A percentile compares a stretch with the other conserved stretches of the same genome.
Conservation (phyloP, 345 rosid genomes). For the Angophora floribunda region DNA sequence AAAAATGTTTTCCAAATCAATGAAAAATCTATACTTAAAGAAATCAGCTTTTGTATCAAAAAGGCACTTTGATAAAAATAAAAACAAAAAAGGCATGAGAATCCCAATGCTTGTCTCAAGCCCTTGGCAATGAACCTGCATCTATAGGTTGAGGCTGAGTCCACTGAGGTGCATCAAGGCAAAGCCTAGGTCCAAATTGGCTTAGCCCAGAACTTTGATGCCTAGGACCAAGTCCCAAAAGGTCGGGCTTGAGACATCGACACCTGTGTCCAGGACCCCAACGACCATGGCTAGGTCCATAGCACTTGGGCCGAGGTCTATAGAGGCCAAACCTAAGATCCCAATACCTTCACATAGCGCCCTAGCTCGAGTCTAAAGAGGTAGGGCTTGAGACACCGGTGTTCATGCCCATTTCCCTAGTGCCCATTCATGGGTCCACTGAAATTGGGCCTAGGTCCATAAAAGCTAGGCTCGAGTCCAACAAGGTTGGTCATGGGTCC, state of each 20-base stretch:
- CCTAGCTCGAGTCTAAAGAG: background rate
- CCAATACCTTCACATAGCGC: background rate
- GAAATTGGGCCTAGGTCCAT: rapidly evolving
- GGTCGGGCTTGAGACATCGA: rapidly evolving
- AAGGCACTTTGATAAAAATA: too few species aligned
- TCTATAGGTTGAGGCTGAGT: background rate
- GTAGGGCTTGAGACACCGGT: background rate
- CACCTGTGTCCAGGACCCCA: background rate
- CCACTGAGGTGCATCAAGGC: background rate
- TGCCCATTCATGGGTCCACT: background rate
- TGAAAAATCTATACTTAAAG: background rate
- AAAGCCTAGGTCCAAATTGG: background rate
- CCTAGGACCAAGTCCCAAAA: rapidly evolving
- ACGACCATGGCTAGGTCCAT: background rate
- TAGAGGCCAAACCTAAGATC: background rate
- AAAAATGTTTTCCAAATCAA: background rate
- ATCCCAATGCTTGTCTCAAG: background rate
- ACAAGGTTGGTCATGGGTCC: rapidly evolving
- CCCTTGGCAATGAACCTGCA: rapidly evolving
- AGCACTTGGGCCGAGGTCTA: rapidly evolving
- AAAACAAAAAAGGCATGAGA: background rate
- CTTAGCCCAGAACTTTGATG: rapidly evolving
- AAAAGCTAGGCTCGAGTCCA: rapidly evolving
- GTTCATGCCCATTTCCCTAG: background rate
- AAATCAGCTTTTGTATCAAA: too few species aligned